Evolutionary conservation across 192 early-diverging fungal species (phyloP).

Genomic region (Tieghemiomyces parasiticus): DNA sequence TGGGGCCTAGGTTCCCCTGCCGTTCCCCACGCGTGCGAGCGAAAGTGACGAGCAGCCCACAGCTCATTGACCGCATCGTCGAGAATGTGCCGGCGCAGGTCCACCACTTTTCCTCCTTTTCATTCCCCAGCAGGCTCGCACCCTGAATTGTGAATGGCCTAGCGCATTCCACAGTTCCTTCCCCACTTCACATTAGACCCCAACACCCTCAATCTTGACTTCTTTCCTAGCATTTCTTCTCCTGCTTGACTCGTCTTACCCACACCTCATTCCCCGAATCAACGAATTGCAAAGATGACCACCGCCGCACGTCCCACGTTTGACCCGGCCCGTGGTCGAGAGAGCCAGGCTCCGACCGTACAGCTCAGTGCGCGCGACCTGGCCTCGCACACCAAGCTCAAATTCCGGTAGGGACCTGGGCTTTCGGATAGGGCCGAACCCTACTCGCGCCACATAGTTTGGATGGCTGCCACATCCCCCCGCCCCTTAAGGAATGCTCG

Average conservation of each 20-base stretch:
- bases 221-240: no score
- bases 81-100: no score
- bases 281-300: slow-evolving; percentile 31
- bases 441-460: not conserved
- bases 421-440: not conserved
- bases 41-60: no score
- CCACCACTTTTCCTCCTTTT: no score
- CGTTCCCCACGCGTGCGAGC: no score
- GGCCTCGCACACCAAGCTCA: slow-evolving; percentile 60
- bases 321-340: slow-evolving; percentile 58
- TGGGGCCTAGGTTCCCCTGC: no score
- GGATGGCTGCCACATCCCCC: not conserved
- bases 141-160: no score
- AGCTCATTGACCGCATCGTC: no score
- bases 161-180: no score
- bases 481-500: not conserved
- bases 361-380: slow-evolving; percentile 53
- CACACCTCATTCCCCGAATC: not conserved
- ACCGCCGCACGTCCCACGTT: slow-evolving; percentile 61
- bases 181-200: no score
- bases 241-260: not conserved
- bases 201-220: no score
- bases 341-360: slow-evolving; percentile 39
- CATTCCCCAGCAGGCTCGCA: no score
- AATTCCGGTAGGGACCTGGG: slow-evolving; percentile 33